phyloP scores from a whole-genome alignment of 805 yeast species.

The Deakozyma indianensis region DNA sequence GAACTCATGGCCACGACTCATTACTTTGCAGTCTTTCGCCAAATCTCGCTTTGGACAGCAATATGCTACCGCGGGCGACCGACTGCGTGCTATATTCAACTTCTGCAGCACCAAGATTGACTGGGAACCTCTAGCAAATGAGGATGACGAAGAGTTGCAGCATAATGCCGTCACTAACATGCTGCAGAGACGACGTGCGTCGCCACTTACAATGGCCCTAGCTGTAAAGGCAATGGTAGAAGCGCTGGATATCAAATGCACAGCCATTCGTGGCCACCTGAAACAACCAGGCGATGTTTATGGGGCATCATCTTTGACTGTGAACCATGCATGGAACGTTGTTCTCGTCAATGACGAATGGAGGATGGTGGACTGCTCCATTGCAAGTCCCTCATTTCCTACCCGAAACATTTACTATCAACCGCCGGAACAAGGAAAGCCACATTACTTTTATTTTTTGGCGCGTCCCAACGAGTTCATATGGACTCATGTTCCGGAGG shows the following conservation, averaged over 20 bases:
- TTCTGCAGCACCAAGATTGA: conserved; percentile 48
- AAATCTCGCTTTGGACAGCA: conserved; percentile 37
- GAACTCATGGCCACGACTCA: conserved; percentile 24
- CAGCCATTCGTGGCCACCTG: conserved; percentile 68
- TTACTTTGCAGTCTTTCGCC: conserved; percentile 42
- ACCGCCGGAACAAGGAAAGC: conserved; percentile 19
- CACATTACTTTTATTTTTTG: conserved; percentile 57
- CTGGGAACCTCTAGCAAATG: conserved; percentile 21
- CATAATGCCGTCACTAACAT: conserved; percentile 13
- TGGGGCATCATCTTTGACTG: conserved; percentile 21
- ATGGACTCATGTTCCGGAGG: conserved; percentile 76
- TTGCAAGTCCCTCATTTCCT: conserved; percentile 48
- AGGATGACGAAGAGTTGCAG: conserved; percentile 13
- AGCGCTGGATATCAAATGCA: conserved; percentile 56
- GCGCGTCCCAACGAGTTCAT: conserved; percentile 61
- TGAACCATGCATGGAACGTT: conserved; percentile 84
- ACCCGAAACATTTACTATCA: conserved; percentile 29
- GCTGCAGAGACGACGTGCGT: conserved; percentile 36
- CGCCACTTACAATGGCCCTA: conserved; percentile 61
- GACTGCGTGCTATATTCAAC: conserved; percentile 48
- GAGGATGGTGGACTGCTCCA: conserved; percentile 59
- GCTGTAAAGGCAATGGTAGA: conserved; percentile 60
- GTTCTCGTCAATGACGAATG: conserved; percentile 63
- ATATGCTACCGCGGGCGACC: conserved; percentile 40
- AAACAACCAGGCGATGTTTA: conserved; percentile 49